phyloP scores from a whole-genome alignment of 2,329 filamentous ascomycete genomes.

The Dactylellina cionopaga region DNA sequence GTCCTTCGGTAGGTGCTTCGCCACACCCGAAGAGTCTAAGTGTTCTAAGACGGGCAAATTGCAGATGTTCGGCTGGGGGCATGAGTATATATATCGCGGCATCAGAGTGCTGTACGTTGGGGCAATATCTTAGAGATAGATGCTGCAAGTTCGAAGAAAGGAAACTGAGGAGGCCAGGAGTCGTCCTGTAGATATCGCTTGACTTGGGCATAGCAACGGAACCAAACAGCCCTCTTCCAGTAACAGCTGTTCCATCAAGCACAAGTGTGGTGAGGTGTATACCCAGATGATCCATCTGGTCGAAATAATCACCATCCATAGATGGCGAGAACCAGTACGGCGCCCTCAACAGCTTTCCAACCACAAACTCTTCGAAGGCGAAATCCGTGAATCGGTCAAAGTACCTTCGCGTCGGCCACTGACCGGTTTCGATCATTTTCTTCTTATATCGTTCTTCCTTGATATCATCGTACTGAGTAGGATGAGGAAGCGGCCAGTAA shows the following conservation, averaged over 20 bases:
- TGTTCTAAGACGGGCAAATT: not conserved
- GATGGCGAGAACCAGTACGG: conserved; percentile 38
- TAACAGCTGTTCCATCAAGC: conserved; percentile 41
- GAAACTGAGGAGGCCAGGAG: conserved; percentile 25
- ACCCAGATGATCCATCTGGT: not conserved
- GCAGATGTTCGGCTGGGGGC: conserved; percentile 2
- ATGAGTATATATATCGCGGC: conserved; percentile 34
- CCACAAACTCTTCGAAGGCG: conserved; percentile 31
- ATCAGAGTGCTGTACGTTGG: conserved; percentile 48
- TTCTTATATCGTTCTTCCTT: conserved; percentile 1
- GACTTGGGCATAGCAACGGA: conserved; percentile 18
- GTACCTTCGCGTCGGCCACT: conserved; percentile 16
- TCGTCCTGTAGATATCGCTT: conserved; percentile 30
- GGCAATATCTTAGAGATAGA: conserved; percentile 36
- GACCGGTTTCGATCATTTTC: not conserved
- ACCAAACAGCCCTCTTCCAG: conserved; percentile 43
- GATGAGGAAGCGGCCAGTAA: conserved; percentile 10
- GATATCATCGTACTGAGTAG: not conserved
- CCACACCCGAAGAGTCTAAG: conserved; percentile 29
- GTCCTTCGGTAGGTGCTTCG: conserved; percentile 40
- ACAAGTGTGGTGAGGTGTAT: conserved; percentile 21
- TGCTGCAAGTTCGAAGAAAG: not conserved
- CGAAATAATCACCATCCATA: not conserved
- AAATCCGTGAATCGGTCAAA: conserved; percentile 44
- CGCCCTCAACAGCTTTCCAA: conserved; percentile 25